Evolutionary conservation across 2,329 filamentous ascomycete genomes (phyloP), one percentile per base, ranked within the genome.

Genomic region (Tetracladium maxilliforme): DNA sequence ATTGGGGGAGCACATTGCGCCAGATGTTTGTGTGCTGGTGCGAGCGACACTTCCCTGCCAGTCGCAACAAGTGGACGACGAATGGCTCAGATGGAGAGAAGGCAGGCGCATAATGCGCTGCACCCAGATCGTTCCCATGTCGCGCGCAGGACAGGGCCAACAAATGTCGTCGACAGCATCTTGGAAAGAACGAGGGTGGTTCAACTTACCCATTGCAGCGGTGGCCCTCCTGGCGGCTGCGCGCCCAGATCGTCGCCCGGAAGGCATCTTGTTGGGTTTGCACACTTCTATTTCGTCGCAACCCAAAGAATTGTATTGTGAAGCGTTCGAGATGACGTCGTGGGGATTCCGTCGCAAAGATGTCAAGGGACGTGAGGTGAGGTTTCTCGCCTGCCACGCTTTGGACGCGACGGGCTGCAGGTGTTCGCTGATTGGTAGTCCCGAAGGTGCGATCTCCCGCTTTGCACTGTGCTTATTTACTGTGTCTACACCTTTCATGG

Each of bases 211-310:
- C 37, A 65, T 47, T 34, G 61, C 61, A 34, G 59, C 60, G 32
- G 60, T 57, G 32, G 61, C 60, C 42, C 57, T 58, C 47, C 59
- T 63, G 22, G 60, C 61, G 33, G 61, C 61, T 35, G 61, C 59
- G 47, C 61, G 58, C 33, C 61, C 61, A 35, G 60, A 61, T 43
- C 61, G 51, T 45, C 56, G 55, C 33, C 58, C 56, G n/a, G 18
- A 11, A 19, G 18, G 9, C 45, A 48, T 48, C 23, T 34, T 30
- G 28, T 34, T 9, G 15, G 21, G 14, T 21, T 27, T 27, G 21
- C 12, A 24, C n/a, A n/a, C n/a, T n/a, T n/a, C n/a, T n/a, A n/a
- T n/a, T n/a, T n/a, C n/a, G n/a, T n/a, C n/a, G n/a, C n/a, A n/a
- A n/a, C n/a, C n/a, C n/a, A n/a, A n/a, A n/a, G n/a, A n/a, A n/a